A percentile compares a stretch with the other conserved stretches of the same genome.
Conservation (phyloP, 306 rosid genomes). For the Ceratonia siliqua region DNA sequence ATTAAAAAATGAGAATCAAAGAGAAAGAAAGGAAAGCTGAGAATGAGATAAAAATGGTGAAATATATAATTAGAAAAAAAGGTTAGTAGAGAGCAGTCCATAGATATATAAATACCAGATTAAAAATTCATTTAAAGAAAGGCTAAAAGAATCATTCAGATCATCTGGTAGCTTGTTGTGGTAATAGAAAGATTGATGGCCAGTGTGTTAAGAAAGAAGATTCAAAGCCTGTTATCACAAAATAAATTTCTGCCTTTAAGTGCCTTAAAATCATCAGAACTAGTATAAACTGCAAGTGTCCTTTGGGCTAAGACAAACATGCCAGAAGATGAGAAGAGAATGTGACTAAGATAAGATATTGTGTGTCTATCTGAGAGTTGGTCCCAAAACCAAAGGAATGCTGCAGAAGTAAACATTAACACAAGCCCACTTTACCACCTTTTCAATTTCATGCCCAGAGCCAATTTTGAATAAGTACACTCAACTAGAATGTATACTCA, state of each 20-base stretch:
- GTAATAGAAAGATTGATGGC: not conserved
- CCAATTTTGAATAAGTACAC: not conserved
- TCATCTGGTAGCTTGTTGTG: not conserved
- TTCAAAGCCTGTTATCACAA: not conserved
- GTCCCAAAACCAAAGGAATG: not conserved
- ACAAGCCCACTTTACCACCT: not conserved
- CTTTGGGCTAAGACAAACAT: not conserved
- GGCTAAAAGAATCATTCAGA: not conserved
- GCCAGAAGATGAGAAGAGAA: not conserved
- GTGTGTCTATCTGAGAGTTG: not conserved
- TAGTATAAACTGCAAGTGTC: not conserved
- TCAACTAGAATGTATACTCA: not conserved
- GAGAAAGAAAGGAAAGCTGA: not conserved
- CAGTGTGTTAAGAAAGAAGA: not conserved
- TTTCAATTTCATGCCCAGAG: not conserved
- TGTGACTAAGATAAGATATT: not conserved
- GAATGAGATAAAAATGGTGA: not conserved
- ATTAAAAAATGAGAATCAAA: not conserved
- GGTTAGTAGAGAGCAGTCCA: not conserved
- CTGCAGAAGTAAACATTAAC: not conserved
- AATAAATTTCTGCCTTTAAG: not conserved
- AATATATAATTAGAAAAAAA: not conserved
- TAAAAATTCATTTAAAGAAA: not conserved
- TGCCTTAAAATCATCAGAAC: not conserved
- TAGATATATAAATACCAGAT: not conserved